Conservation (phyloP, 306 rosid species). For the Lathyrus oleraceus region DNA sequence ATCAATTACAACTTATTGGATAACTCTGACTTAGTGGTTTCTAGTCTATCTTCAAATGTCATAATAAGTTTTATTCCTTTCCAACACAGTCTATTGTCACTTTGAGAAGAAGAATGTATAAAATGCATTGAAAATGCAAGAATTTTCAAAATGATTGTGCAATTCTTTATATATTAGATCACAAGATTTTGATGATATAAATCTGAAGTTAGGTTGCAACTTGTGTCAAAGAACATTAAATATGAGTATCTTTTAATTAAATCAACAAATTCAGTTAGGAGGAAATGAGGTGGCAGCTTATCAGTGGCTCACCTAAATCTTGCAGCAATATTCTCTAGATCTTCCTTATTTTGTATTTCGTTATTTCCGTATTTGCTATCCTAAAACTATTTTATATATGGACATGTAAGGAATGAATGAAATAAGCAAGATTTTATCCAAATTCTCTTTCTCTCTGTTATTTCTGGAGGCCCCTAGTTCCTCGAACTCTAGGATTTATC, state of each 20-base stretch:
- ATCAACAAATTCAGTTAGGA: not conserved
- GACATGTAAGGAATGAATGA: too few relatives aligned
- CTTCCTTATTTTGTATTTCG: too few relatives aligned
- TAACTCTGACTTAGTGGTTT: constrained; percentile 20
- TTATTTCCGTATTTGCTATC: too few relatives aligned
- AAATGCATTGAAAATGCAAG: too few relatives aligned
- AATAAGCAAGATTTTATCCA: too few relatives aligned
- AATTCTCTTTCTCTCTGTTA: too few relatives aligned
- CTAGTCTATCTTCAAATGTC: constrained; percentile 5
- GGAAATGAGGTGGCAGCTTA: too few relatives aligned
- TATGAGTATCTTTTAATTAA: not conserved
- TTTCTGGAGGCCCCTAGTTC: too few relatives aligned
- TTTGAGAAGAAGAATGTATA: not conserved
- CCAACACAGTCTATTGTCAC: constrained; percentile 13
- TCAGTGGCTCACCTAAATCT: too few relatives aligned
- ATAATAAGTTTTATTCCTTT: constrained; percentile 14
- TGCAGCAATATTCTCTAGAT: too few relatives aligned
- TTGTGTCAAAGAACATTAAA: not conserved
- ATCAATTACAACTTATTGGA: constrained; percentile 13
- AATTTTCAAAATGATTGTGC: not conserved
- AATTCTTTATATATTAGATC: constrained; percentile 13
- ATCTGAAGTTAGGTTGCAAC: constrained; percentile 15
- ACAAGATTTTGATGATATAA: not conserved
- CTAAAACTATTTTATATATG: too few relatives aligned
- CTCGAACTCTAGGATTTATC: too few relatives aligned